Base-by-base conservation (phyloP, 805 yeast species). In the Candida khao-thaluensis region DNA sequence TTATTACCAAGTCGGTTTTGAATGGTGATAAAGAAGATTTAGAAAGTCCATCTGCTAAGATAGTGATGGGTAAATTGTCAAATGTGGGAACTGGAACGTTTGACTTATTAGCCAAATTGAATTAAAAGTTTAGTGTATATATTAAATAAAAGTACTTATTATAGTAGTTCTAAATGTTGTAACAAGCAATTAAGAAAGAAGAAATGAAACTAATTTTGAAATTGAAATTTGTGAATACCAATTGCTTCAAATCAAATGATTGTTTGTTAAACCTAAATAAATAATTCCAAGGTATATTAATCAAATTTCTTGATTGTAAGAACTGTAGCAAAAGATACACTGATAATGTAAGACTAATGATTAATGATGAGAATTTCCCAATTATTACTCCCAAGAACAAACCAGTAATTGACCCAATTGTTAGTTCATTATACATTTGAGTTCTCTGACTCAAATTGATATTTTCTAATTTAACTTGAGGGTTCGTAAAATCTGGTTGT, bases 21-120 rank as follows among this genome's bases (percentile, higher is more conserved):
- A 93, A 91, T 51, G 87, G 91, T 44, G 96, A 87, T 48, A 73
- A 82, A 53, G 99, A 93, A 66, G 81, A 81, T 47, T 69, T 93
- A 54, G 88, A 87, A 50, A 79, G 89, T 44, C 99, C 99, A 12
- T 85, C 95, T 29, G 95, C 99, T 17, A 76, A 95, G 54, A 79
- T 93, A 50, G 99, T 93, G 30, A 60, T 90, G 58, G 99, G 99
- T 63, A 85, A 85, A 64, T 73, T 93, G 53, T 78, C 89, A 44
- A 80, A 80, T 48, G 95, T 89, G 39, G 99, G 99, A 62, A 93
- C 99, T 7, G 99, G 99, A 45, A 76, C 93, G 29, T 95, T 93
- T 60, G 99, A 93, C 59, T 74, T 93, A 40, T 65, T 77, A 58
- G 69, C 81, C 12, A 64, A 62, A 23, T 32, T 44, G 17, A 37